Conservation (phyloP, 306 rosid genomes). For the Nissolia schottii region DNA sequence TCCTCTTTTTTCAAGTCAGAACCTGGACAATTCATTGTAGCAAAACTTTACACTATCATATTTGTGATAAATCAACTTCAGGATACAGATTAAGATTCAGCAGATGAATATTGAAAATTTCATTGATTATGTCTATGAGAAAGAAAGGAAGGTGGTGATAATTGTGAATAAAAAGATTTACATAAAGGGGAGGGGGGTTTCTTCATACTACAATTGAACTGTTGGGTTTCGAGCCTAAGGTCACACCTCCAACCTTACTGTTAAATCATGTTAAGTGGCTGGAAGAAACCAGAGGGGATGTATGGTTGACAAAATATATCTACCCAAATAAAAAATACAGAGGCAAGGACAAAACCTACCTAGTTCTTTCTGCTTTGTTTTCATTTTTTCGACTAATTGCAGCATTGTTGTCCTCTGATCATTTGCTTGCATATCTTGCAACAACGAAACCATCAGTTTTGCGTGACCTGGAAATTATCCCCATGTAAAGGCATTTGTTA, state of each 20-base stretch:
- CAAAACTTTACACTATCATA: slow-evolving; percentile 8
- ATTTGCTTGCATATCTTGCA: slow-evolving; percentile 67
- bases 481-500: slow-evolving; percentile 13
- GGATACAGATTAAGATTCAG: slow-evolving; percentile 11
- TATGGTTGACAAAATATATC: neutral
- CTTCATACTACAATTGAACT: neutral
- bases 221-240: neutral
- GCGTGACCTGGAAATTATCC: slow-evolving; percentile 67
- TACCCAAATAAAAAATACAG: neutral
- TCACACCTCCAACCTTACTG: neutral
- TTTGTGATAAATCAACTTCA: neutral
- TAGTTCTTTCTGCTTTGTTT: slow-evolving; percentile 64
- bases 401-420: slow-evolving; percentile 82
- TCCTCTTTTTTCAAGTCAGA: slow-evolving; percentile 74
- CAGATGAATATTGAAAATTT: slow-evolving; percentile 12
- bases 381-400: slow-evolving; percentile 79
- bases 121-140: neutral
- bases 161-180: neutral
- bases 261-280: neutral
- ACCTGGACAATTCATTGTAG: slow-evolving; percentile 49
- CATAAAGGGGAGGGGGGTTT: neutral
- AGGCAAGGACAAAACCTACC: slow-evolving; percentile 45
- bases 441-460: slow-evolving; percentile 59
- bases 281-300: neutral
- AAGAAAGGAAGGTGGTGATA: neutral